Base-by-base conservation (phyloP, 176 grass and related monocot species). In the Carex parvula region DNA sequence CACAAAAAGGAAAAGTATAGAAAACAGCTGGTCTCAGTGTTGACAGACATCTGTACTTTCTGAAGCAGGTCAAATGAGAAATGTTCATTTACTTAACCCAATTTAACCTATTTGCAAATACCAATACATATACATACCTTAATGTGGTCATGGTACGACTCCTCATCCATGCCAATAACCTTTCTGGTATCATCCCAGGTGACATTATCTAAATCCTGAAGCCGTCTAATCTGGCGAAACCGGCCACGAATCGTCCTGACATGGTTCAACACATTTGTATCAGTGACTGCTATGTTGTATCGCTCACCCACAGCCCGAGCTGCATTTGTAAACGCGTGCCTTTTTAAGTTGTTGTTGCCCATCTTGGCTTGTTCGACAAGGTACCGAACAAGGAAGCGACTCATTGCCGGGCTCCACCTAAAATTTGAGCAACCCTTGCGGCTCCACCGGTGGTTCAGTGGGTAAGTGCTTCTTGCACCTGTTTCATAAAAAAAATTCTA, bases 251-350 rank as follows among this genome's bases (percentile, higher is more conserved):
- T 60, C 15, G 76, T 79, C 53, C 76, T 79, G 12, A 60, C 76
- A 57, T 60, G 76, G 50, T 79, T 79, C 12, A 58, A 79, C 26
- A 79, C 76, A 79, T 79, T 79, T 46, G 76, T 79, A 79, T 79
- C 76, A 57, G 76, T 79, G 32, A 79, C 76, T 33, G 76, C 24
- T 33, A 79, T 58, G 26, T 57, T 57, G 76, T 79, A 79, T 3
- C 14, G 22, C 29, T 60, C 76, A 22, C 29, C 48, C 18, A 79
- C 76, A 8, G 76, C 76, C 52, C 60, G n/a, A 33, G 76, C 76
- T 24, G 76, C 46, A 37, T 37, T 80, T 56, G 77, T 33, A 29
- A 80, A 80, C 14, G 24, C 53, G n/a, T 80, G 46, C 33, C 55
- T 56, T 57, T 37, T 80, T 11, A 80, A 80, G 57, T 80, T 80